Conservation (phyloP, 306 rosid genomes). For the Fragaria vesca region DNA sequence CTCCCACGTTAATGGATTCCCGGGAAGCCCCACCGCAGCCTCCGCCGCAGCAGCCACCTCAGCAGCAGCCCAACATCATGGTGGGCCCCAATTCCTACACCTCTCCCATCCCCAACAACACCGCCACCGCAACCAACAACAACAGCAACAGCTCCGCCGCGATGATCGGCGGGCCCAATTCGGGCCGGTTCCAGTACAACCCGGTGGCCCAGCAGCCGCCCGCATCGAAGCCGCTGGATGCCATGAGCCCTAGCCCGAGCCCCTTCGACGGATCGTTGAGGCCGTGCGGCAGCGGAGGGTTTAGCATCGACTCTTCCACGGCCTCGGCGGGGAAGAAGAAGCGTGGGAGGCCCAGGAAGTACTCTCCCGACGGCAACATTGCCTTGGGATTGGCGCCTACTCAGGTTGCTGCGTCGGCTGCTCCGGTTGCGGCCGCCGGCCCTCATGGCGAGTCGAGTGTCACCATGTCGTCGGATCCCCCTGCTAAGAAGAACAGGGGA, state of each 20-base stretch:
- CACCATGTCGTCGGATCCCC: conserved; percentile 55
- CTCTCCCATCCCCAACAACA: conserved; percentile 28
- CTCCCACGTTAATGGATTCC: conserved; percentile 56
- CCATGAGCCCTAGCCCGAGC: conserved; percentile 25
- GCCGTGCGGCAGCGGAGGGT: conserved; percentile 36
- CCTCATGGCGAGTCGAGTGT: conserved; percentile 50
- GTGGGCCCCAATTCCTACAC: conserved; percentile 48
- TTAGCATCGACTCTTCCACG: conserved; percentile 37
- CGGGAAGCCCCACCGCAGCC: conserved; percentile 45
- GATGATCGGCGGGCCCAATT: conserved; percentile 37
- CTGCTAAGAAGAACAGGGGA: conserved; percentile 64
- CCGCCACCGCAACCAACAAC: conserved; percentile 20
- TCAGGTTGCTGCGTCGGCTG: conserved; percentile 39
- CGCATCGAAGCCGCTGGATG: conserved; percentile 43
- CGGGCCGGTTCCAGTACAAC: conserved; percentile 58
- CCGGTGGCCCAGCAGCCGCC: conserved; percentile 34
- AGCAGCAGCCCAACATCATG: conserved; percentile 45
- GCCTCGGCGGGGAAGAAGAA: conserved; percentile 52
- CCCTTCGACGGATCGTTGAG: conserved; percentile 57
- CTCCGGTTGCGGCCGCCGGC: conserved; percentile 12
- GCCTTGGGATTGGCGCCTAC: conserved; percentile 59
- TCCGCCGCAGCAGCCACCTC: conserved; percentile 25
- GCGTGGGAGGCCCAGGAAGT: conserved; percentile 91
- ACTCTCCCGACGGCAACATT: conserved; percentile 70
- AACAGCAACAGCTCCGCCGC: conserved; percentile 11